Conservation (phyloP, 2,329 filamentous ascomycete species). For the Ophiostoma sp. region DNA sequence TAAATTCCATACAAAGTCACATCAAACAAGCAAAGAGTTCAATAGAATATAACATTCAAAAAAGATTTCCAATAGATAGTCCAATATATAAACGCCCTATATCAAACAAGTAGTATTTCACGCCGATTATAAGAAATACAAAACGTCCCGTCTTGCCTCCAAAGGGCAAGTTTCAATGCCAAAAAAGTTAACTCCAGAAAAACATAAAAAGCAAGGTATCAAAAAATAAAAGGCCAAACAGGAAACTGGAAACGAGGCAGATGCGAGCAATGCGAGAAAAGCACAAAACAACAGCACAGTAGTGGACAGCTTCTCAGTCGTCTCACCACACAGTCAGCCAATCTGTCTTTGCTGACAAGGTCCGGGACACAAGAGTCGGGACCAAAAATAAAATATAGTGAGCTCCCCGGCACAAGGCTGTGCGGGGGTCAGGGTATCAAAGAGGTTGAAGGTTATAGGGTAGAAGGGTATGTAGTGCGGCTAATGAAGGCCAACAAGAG, state of each 20-base stretch:
- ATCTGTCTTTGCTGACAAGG: background rate
- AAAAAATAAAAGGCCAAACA: background rate
- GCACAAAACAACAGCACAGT: background rate
- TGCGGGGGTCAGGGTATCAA: conserved; percentile 6
- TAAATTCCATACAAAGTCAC: too few species aligned
- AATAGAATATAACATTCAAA: background rate
- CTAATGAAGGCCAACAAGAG: background rate
- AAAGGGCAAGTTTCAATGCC: background rate
- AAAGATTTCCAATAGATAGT: background rate
- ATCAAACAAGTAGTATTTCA: background rate
- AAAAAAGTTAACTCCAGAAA: background rate
- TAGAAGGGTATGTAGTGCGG: background rate
- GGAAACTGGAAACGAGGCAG: background rate
- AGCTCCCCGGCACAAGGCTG: background rate
- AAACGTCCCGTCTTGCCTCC: background rate
- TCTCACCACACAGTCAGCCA: background rate
- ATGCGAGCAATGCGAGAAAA: background rate
- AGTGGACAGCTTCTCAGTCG: background rate
- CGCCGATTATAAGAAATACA: conserved; percentile 6
- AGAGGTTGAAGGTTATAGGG: background rate
- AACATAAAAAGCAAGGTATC: background rate
- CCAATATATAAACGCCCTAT: background rate
- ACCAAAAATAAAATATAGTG: background rate
- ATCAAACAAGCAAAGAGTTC: background rate
- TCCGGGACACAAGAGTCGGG: background rate